These are phyloP conservation scores for Byssochlamys sp. DNA, from an alignment of 2,329 filamentous ascomycete species.

Conservation along the genomic window DNA sequence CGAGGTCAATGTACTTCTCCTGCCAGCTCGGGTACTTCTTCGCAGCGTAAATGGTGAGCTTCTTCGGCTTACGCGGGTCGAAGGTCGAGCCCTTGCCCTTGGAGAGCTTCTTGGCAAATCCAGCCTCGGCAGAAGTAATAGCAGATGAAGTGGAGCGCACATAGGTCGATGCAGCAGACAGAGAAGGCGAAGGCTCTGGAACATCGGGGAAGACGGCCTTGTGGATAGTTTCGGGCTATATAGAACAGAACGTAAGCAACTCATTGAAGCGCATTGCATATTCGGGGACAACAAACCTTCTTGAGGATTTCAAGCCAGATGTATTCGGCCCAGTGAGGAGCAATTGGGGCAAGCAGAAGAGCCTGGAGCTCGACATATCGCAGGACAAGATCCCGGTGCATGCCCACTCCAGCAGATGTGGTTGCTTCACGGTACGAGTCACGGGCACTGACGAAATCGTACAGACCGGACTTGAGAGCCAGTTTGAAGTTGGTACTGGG, in stretches of 20 bases:
- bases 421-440: slow-evolving; percentile 84
- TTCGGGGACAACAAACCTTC: slow-evolving; percentile 35
- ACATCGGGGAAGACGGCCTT: slow-evolving; percentile 65
- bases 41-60: slow-evolving; percentile 75
- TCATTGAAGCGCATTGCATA: neutral
- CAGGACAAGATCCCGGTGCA: slow-evolving; percentile 71
- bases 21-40: slow-evolving; percentile 82
- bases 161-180: slow-evolving; percentile 74
- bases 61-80: slow-evolving; percentile 86
- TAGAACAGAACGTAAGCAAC: slow-evolving; percentile 2
- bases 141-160: slow-evolving; percentile 63
- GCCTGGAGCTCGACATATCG: slow-evolving; percentile 81
- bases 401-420: slow-evolving; percentile 65
- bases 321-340: slow-evolving; percentile 89
- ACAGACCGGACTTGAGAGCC: slow-evolving; percentile 76
- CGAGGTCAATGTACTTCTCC: slow-evolving; percentile 73
- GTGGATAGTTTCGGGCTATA: slow-evolving; percentile 61
- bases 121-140: slow-evolving; percentile 76
- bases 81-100: slow-evolving; percentile 82
- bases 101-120: slow-evolving; percentile 67
- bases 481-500: slow-evolving; percentile 66
- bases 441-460: slow-evolving; percentile 79
- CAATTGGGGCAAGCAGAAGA: slow-evolving; percentile 69
- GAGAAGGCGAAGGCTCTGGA: slow-evolving; percentile 52
- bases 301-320: slow-evolving; percentile 86